Conservation (phyloP, 495 filamentous ascomycete species). For the Penicillium paradoxum region DNA sequence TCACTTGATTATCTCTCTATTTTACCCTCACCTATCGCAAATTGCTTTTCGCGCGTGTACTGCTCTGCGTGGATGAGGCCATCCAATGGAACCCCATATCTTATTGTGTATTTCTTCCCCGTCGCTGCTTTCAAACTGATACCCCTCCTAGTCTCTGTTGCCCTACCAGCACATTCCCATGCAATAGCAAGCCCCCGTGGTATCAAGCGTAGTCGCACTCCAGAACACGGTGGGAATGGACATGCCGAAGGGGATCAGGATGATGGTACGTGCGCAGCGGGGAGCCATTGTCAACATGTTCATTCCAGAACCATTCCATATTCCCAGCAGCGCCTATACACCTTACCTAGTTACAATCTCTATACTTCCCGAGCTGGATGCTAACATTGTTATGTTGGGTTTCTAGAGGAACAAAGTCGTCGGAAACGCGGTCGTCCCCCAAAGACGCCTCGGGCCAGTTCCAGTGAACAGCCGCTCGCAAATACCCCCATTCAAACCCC, state of each 20-base stretch:
- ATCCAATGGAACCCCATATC: not conserved
- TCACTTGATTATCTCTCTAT: not conserved
- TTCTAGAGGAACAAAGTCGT: constrained; percentile 64
- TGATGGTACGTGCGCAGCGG: constrained; percentile 66
- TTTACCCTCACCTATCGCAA: not conserved
- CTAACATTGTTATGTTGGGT: constrained; percentile 17
- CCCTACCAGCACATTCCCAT: constrained; percentile 40
- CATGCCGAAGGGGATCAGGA: constrained; percentile 60
- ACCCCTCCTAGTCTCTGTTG: constrained; percentile 37
- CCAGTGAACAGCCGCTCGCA: constrained; percentile 46
- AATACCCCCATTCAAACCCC: constrained; percentile 66
- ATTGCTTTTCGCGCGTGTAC: not conserved
- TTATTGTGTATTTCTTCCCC: constrained; percentile 2
- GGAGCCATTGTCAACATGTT: constrained; percentile 5
- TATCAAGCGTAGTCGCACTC: constrained; percentile 89
- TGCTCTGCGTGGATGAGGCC: not conserved
- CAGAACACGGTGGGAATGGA: constrained; percentile 66
- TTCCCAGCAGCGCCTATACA: not conserved
- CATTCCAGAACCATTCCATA: not conserved
- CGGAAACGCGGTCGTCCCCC: constrained; percentile 86
- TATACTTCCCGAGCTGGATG: not conserved
- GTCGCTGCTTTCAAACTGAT: constrained; percentile 38
- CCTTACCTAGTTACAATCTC: not conserved
- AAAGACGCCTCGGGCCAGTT: constrained; percentile 54
- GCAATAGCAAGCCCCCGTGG: constrained; percentile 62